Conservation (phyloP, 2,329 filamentous ascomycete species). For the Thyridium curvatum region DNA sequence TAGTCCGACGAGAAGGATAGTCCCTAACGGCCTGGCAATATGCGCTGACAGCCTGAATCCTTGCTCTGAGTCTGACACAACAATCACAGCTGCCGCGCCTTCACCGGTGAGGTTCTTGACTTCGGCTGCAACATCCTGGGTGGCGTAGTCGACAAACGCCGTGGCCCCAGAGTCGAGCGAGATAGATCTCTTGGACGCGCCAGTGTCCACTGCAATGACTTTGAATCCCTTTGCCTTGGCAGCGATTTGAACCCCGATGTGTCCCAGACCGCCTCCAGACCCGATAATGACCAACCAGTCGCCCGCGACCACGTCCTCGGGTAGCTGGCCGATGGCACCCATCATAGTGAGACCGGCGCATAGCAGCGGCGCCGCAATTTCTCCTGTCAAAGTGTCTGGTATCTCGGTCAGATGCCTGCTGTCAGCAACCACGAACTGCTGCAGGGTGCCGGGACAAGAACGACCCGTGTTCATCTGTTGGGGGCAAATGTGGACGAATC, state of each 20-base stretch:
- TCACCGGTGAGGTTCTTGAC: not conserved
- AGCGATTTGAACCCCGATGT: constrained; percentile 25
- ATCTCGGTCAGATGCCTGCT: constrained; percentile 18
- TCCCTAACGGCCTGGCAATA: not conserved
- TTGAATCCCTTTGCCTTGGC: constrained; percentile 8
- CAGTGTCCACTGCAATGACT: constrained; percentile 21
- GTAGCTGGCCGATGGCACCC: constrained; percentile 14
- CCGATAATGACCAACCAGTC: constrained; percentile 25
- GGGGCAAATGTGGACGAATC: constrained; percentile 30
- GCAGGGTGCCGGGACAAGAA: constrained; percentile 23
- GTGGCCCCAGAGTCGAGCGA: not conserved
- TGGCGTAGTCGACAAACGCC: not conserved
- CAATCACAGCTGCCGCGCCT: not conserved
- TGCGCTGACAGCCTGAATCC: constrained; percentile 1
- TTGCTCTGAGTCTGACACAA: not conserved
- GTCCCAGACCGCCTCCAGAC: constrained; percentile 23
- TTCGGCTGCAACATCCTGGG: not conserved
- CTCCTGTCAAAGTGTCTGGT: constrained; percentile 10
- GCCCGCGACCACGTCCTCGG: not conserved
- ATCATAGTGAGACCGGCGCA: constrained; percentile 26
- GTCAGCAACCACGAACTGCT: constrained; percentile 22
- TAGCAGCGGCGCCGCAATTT: constrained; percentile 19
- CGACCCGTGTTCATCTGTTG: constrained; percentile 33
- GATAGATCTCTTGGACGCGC: constrained; percentile 4
- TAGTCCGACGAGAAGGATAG: not conserved